These are phyloP conservation scores for Auricularia auricula-judae DNA, from an alignment of 768 basidiomycete genomes.

Conservation along the genomic window DNA sequence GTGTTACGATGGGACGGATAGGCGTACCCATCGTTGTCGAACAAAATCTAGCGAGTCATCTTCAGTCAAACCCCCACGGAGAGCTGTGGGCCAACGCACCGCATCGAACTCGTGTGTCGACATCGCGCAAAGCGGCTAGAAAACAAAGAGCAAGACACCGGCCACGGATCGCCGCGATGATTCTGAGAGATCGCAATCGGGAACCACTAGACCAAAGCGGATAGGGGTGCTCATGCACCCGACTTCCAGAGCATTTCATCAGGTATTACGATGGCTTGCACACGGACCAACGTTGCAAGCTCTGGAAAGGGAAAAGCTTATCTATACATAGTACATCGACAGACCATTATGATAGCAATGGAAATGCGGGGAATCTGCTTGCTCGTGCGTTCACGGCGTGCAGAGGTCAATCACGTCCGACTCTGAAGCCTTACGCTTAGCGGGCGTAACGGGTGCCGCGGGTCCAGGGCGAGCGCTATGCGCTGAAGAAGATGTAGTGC, in stretches of 20 bases:
- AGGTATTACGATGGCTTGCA: too few species aligned
- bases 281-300: too few species aligned
- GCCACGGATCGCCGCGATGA: not conserved
- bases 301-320: too few species aligned
- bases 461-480: not conserved
- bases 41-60: conserved; percentile 12
- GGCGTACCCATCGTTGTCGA: conserved; percentile 23
- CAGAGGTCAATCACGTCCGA: not conserved
- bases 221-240: too few species aligned
- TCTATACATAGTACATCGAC: too few species aligned
- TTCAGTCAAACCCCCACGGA: too few species aligned
- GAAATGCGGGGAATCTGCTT: not conserved
- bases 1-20: not conserved
- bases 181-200: too few species aligned
- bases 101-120: not conserved
- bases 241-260: too few species aligned
- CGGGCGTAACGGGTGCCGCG: not conserved
- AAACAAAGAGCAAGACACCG: not conserved
- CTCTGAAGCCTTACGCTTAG: not conserved
- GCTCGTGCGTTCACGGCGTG: not conserved
- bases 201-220: too few species aligned
- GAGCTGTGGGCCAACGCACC: not conserved
- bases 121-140: not conserved
- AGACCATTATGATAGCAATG: not conserved
- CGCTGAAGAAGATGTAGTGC: not conserved